Evolutionary conservation across 2,329 filamentous ascomycete species (phyloP).

Genomic region (Microthyrium microscopicum): DNA sequence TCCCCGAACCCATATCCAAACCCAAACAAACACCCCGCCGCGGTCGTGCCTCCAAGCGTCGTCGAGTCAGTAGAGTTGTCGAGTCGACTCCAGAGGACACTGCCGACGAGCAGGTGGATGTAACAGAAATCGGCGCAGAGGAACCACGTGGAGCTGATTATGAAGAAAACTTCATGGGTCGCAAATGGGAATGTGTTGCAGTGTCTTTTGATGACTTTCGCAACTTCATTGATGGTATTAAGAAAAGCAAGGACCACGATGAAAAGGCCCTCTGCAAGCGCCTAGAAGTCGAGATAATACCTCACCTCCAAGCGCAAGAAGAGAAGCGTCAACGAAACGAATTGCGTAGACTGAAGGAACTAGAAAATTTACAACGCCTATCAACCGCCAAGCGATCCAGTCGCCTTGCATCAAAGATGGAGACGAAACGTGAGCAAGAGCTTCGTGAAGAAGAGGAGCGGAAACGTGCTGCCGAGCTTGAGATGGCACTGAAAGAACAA

Average conservation of each 20-base stretch:
- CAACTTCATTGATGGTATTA: conserved; percentile 51
- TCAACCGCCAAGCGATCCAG: conserved; percentile 91
- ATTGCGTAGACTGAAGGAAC: conserved; percentile 62
- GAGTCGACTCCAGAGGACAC: conserved; percentile 18
- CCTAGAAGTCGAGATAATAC: conserved; percentile 63
- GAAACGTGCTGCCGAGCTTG: conserved; percentile 47
- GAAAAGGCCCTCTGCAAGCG: conserved; percentile 62
- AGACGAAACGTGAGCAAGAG: conserved; percentile 61
- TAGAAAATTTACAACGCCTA: conserved; percentile 68
- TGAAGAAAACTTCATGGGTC: conserved; percentile 45
- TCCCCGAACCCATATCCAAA: conserved; percentile 35
- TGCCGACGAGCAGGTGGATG: conserved; percentile 17
- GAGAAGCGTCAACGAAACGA: conserved; percentile 52
- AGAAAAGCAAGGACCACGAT: conserved; percentile 64
- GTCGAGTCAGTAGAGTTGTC: conserved; percentile 37
- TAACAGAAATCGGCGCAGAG: conserved; percentile 24
- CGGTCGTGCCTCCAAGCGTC: conserved; percentile 53
- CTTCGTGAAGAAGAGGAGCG: conserved; percentile 53
- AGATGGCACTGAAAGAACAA: conserved; percentile 41
- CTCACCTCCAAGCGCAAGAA: conserved; percentile 63
- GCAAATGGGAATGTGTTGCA: conserved; percentile 83
- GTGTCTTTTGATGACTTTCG: conserved; percentile 65
- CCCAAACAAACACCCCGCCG: conserved; percentile 42
- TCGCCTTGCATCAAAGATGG: conserved; percentile 64
- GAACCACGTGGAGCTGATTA: conserved; percentile 19